Percentiles rank a stretch among this genome's conserved stretches.
Conservation (phyloP, 768 basidiomycete genomes). For the Leccinum arenicola region DNA sequence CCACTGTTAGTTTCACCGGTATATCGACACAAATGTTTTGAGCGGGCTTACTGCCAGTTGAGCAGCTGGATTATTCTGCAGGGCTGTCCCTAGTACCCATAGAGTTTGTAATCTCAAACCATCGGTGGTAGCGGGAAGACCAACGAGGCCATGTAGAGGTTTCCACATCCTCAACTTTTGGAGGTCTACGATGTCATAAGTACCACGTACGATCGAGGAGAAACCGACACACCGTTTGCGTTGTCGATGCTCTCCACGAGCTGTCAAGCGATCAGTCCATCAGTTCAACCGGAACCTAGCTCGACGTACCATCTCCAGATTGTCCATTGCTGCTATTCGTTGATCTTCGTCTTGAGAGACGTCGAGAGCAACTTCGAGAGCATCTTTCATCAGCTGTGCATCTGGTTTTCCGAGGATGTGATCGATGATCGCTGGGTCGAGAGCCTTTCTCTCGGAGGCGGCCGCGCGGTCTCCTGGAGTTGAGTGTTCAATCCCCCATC, state of each 20-base stretch:
- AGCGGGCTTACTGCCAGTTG: slow-evolving; percentile 61
- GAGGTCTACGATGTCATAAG: slow-evolving; percentile 50
- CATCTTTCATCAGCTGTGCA: slow-evolving; percentile 80
- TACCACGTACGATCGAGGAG: not conserved
- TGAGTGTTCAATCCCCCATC: slow-evolving; percentile 81
- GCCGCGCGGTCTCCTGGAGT: slow-evolving; percentile 30
- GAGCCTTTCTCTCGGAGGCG: slow-evolving; percentile 42
- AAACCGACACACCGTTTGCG: slow-evolving; percentile 56
- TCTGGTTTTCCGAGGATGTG: slow-evolving; percentile 83
- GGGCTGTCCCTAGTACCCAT: slow-evolving; percentile 87
- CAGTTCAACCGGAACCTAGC: not conserved
- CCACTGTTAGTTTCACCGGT: slow-evolving; percentile 2
- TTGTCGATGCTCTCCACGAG: slow-evolving; percentile 88
- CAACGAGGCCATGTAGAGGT: slow-evolving; percentile 64
- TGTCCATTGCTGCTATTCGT: slow-evolving; percentile 69
- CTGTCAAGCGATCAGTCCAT: slow-evolving; percentile 35
- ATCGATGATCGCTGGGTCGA: slow-evolving; percentile 85
- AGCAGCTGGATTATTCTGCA: slow-evolving; percentile 87
- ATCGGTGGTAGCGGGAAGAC: slow-evolving; percentile 50
- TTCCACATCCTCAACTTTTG: slow-evolving; percentile 76
- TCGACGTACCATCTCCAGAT: slow-evolving; percentile 77
- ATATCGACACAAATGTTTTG: not conserved
- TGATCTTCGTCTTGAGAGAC: slow-evolving; percentile 49
- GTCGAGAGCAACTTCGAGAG: slow-evolving; percentile 63
- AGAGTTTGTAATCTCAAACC: slow-evolving; percentile 63